These are phyloP conservation scores for Pholiota adiposa DNA, from an alignment of 1,284 basidiomycete genomes.

Conservation along the genomic window DNA sequence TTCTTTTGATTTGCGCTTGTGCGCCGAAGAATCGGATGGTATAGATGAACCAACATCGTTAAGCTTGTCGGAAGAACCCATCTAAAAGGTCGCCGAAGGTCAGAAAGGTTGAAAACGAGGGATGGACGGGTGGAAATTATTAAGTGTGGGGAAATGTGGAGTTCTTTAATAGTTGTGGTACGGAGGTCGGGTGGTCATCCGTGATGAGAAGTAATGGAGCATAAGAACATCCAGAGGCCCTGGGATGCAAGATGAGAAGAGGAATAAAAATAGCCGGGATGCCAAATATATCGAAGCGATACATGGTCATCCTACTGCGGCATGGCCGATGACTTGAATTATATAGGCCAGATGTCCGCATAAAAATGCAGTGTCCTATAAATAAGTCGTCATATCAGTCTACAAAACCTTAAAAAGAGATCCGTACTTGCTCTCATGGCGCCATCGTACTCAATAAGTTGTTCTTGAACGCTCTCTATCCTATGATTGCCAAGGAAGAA, in stretches of 20 bases:
- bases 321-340: neutral
- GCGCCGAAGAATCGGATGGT: neutral
- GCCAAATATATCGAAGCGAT: neutral
- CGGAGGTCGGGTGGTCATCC: neutral
- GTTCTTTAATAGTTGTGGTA: neutral
- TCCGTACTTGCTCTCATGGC: neutral
- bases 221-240: neutral
- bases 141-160: slow-evolving; percentile 11
- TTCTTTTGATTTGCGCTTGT: slow-evolving; percentile 12
- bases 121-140: neutral
- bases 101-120: neutral
- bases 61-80: slow-evolving; percentile 14
- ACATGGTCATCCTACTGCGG: neutral
- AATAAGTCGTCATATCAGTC: neutral
- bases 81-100: slow-evolving; percentile 1
- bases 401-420: neutral
- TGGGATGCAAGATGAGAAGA: neutral
- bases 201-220: slow-evolving; percentile 4
- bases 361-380: neutral
- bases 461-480: no score
- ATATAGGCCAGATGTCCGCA: neutral
- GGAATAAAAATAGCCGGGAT: neutral
- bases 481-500: neutral
- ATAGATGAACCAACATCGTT: slow-evolving; percentile 1
- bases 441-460: no score